A percentile compares a stretch with the other conserved stretches of the same genome.
These are phyloP conservation scores for Malassezia equina DNA, from an alignment of 1,284 basidiomycete species.

Conservation along the genomic window DNA sequence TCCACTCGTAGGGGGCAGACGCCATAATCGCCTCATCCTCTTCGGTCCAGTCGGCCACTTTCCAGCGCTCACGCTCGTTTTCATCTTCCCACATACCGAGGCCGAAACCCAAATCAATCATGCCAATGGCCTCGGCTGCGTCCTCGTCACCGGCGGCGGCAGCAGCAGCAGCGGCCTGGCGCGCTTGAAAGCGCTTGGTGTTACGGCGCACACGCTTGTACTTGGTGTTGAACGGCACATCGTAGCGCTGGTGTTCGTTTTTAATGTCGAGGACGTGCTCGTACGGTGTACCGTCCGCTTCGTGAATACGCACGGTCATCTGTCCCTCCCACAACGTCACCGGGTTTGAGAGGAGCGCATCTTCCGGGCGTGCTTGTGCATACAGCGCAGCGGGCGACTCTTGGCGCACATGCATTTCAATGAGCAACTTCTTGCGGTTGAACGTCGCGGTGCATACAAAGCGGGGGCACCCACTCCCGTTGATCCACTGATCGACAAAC, in stretches of 20 bases:
- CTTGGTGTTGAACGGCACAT: conserved; percentile 99
- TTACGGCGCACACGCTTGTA: conserved; percentile 92
- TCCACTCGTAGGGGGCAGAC: conserved; percentile 89
- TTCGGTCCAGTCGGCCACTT: conserved; percentile 91
- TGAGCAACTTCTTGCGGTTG: conserved; percentile 94
- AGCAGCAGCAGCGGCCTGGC: conserved; percentile 82
- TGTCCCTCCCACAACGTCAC: conserved; percentile 56
- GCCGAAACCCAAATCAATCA: conserved; percentile 92
- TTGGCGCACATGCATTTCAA: conserved; percentile 88
- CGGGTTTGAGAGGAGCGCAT: conserved; percentile 50
- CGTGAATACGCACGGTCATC: conserved; percentile 97
- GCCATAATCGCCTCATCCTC: conserved; percentile 85
- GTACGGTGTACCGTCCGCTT: conserved; percentile 96
- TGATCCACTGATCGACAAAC: conserved; percentile 97
- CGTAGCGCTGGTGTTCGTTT: conserved; percentile 74
- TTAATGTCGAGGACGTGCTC: conserved; percentile 94
- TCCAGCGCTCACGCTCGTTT: conserved; percentile 72
- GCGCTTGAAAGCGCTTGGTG: conserved; percentile 84
- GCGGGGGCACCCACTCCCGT: conserved; percentile 86
- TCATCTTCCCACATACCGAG: conserved; percentile 77
- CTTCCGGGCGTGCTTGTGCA: conserved; percentile 33
- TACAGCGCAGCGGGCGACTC: conserved; percentile 61
- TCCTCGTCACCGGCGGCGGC: conserved; percentile 62
- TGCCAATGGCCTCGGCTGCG: conserved; percentile 81
- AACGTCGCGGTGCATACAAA: conserved; percentile 84